These are phyloP conservation scores for Micromonas pusilla DNA, from an alignment of 139 green algal genomes.

Conservation along the genomic window DNA sequence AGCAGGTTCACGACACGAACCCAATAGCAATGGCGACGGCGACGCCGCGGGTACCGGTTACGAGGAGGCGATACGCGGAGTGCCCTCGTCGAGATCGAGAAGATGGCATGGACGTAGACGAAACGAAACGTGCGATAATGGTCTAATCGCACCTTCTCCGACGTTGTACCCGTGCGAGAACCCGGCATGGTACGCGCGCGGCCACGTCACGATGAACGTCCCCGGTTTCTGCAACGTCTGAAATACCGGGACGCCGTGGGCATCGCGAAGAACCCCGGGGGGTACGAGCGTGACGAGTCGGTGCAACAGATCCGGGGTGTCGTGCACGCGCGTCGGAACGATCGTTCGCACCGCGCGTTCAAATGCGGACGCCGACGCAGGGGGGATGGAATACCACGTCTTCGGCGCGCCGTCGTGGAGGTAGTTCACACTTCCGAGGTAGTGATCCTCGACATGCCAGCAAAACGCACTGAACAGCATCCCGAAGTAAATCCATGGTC, in stretches of 20 bases:
- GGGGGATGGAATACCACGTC: slow-evolving; percentile 50
- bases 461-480: slow-evolving; percentile 80
- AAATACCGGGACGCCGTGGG: slow-evolving; percentile 49
- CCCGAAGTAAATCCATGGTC: slow-evolving; percentile 82
- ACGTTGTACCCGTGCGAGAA: slow-evolving; percentile 78
- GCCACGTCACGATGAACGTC: slow-evolving; percentile 84
- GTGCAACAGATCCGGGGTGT: slow-evolving; percentile 19
- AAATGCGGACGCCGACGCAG: background rate
- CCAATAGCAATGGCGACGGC: no score
- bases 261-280: background rate
- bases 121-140: no score
- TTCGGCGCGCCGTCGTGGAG: slow-evolving; percentile 78
- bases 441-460: slow-evolving; percentile 92
- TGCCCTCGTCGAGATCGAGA: no score
- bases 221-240: slow-evolving; percentile 61
- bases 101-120: no score
- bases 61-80: no score
- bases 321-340: slow-evolving; percentile 11
- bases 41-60: no score
- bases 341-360: slow-evolving; percentile 16
- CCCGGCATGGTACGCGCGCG: slow-evolving; percentile 72
- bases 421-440: slow-evolving; percentile 59
- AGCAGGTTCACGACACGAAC: no score
- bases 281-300: slow-evolving; percentile 23
- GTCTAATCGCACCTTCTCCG: slow-evolving; percentile 51